phyloP scores from a whole-genome alignment of 148 eudicot genomes.

The Silene conica region DNA sequence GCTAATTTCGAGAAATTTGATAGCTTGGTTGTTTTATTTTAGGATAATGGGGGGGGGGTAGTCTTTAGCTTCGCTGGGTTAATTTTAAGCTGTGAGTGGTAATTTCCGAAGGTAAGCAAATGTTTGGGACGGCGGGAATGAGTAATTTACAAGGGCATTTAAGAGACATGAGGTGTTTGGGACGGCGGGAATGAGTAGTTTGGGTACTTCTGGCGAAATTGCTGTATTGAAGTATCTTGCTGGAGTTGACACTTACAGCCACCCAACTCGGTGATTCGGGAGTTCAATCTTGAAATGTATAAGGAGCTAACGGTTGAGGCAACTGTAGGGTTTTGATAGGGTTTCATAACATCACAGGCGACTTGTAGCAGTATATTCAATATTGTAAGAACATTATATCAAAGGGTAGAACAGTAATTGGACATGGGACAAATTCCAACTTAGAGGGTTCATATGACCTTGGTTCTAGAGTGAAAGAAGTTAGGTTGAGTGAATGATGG shows the following conservation, averaged over 20 bases:
- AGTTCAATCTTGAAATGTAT: background rate
- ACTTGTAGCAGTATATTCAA: no score
- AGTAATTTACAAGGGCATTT: background rate
- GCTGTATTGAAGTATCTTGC: background rate
- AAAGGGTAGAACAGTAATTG: no score
- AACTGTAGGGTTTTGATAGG: background rate
- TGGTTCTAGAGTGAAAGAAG: no score
- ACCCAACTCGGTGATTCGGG: background rate
- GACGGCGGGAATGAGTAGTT: no score
- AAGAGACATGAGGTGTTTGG: background rate
- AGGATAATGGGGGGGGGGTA: background rate
- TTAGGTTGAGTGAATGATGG: no score
- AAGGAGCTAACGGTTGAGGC: background rate
- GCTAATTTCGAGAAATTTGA: background rate
- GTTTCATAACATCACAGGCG: background rate
- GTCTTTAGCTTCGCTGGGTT: background rate
- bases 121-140: no score
- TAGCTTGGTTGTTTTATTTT: background rate
- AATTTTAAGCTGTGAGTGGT: no score
- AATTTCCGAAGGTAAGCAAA: no score
- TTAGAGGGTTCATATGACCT: no score
- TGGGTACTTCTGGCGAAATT: background rate
- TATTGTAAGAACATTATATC: no score
- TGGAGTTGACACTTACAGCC: background rate
- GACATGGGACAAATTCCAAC: background rate